Evolutionary conservation across 371 early-diverging fungal species (phyloP).

Genomic region (Zychaea mexicana): DNA sequence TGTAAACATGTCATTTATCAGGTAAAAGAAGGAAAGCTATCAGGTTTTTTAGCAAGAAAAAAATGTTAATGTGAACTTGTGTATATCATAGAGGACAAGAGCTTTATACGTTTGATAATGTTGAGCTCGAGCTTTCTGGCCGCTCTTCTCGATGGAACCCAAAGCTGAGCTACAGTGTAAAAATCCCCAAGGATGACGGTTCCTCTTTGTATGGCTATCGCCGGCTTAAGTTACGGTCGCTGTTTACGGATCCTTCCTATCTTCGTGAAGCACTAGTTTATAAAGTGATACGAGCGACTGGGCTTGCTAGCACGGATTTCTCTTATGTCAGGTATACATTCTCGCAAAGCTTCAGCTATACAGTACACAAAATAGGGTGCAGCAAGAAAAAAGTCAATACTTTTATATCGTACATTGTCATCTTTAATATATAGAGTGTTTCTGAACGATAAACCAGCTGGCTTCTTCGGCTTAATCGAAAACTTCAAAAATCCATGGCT

Average conservation of each 20-base stretch:
- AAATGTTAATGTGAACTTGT: background rate
- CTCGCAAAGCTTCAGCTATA: no score
- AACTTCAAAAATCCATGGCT: constrained; percentile 38
- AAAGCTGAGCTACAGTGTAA: constrained; percentile 34
- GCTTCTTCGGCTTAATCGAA: constrained; percentile 43
- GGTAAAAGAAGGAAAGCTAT: constrained; percentile 1
- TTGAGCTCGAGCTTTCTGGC: constrained; percentile 26
- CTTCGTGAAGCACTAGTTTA: constrained; percentile 36
- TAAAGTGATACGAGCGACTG: constrained; percentile 24
- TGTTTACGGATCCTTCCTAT: constrained; percentile 36
- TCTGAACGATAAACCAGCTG: constrained; percentile 35
- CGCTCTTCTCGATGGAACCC: constrained; percentile 26
- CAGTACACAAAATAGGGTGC: no score
- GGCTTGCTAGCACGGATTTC: constrained; percentile 26
- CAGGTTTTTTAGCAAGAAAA: background rate
- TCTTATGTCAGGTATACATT: constrained; percentile 30
- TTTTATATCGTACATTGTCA: no score
- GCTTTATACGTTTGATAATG: constrained; percentile 17
- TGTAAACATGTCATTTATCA: constrained; percentile 17
- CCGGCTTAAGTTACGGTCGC: constrained; percentile 31
- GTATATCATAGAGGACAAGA: constrained; percentile 11
- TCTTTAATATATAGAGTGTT: no score
- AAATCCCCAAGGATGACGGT: constrained; percentile 16
- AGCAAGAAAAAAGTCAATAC: no score
- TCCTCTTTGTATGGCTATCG: constrained; percentile 18